A percentile compares a stretch with the other conserved stretches of the same genome.
phyloP scores from a whole-genome alignment of 306 rosid genomes.

The Vicia villosa region DNA sequence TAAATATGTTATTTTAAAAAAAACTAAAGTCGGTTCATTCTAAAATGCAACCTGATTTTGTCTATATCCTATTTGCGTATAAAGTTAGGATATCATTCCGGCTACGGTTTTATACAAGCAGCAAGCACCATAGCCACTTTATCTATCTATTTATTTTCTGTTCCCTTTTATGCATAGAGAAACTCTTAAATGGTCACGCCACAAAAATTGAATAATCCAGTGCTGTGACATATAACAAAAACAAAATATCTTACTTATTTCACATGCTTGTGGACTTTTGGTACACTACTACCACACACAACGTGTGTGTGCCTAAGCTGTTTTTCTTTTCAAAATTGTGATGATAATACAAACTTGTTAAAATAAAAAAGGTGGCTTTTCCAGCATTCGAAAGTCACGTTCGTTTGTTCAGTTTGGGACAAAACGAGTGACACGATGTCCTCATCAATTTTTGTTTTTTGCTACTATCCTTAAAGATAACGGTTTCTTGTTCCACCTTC shows the following conservation, averaged over 20 bases:
- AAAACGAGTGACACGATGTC: neutral
- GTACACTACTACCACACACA: no score
- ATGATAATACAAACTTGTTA: neutral
- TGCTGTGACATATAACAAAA: no score
- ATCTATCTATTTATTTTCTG: conserved; percentile 2
- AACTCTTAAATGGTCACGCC: neutral
- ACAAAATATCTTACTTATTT: no score
- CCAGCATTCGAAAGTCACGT: conserved; percentile 32
- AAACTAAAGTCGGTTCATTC: no score
- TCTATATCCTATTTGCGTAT: neutral
- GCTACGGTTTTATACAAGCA: conserved; percentile 27
- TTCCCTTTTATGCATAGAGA: neutral
- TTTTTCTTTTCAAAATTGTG: neutral
- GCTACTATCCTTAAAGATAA: neutral
- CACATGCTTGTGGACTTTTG: no score
- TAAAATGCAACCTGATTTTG: neutral
- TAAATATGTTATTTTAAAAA: no score
- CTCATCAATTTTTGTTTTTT: conserved; percentile 7
- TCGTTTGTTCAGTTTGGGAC: conserved; percentile 7
- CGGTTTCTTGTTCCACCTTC: neutral
- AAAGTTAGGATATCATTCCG: conserved; percentile 8
- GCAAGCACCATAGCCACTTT: neutral
- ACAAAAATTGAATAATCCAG: neutral
- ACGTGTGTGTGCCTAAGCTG: neutral
- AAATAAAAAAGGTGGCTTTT: conserved; percentile 28